Evolutionary conservation across 2,329 filamentous ascomycete species (phyloP), one percentile per base, ranked within the genome.

Genomic region (Trichothecium sympodiale): DNA sequence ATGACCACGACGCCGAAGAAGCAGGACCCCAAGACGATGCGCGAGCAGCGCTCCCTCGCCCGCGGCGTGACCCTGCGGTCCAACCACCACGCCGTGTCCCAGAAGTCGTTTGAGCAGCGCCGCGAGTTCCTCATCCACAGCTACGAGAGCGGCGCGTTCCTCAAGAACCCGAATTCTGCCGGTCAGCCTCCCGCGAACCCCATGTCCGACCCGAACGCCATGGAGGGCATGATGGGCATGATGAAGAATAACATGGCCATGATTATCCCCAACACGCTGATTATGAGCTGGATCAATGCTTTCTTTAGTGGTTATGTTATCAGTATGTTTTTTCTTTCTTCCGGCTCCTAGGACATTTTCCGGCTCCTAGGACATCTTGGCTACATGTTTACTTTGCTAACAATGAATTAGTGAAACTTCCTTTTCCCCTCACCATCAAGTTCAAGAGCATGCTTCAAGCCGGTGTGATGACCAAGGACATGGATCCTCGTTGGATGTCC

Each of bases 161-260:
- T 98, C 33, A 95, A 94, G 56, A 84, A 93, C 43, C 88, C 87
- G 2, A 84, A 91, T 37, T 76, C 70, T 51, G 80, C 83, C 54
- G 88, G 88, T 35, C 84, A 95, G 62, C 82, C 87, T 3, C 81
- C 87, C 15, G 77, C 85, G 27, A 98, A 96, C 61, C 91, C 91
- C 4, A 87, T 98, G 76, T 84, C 82, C 9, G 91, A 98, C 57
- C 93, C 93, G 16, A 82, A 82, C 33, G 86, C 85, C 39, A 98
- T 98, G 91, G 93, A 98, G 55, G 89, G 88, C 47, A 98, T 98
- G 91, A 98, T 98, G 91, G 89, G 91, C 47, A 94, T 94, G 86
- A 94, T 98, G 85, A 98, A 98, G 74, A 88, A 88, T 39, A 94
- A 98, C 56, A 94, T 98, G 83, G 89, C 91, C 45, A 98, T 96